Evolutionary conservation across 2,329 filamentous ascomycete genomes (phyloP).

Genomic region (Waltergamsia citrina): DNA sequence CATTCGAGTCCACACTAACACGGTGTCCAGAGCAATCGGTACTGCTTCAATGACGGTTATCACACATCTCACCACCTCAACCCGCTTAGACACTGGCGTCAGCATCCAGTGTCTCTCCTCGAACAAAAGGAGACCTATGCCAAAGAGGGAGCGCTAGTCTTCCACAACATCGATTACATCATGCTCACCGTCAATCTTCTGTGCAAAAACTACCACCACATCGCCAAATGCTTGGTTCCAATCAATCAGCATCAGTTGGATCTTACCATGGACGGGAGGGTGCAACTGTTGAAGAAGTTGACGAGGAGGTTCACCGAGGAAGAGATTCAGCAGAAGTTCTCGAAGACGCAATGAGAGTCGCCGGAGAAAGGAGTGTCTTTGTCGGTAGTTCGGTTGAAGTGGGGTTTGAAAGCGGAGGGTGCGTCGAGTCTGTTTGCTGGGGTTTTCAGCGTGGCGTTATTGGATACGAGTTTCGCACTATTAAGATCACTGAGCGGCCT

Average conservation of each 20-base stretch:
- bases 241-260: constrained; percentile 61
- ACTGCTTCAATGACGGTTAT: constrained; percentile 77
- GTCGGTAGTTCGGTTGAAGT: too few species aligned
- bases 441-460: too few species aligned
- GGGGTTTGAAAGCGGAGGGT: too few species aligned
- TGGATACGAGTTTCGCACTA: too few species aligned
- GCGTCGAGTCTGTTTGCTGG: too few species aligned
- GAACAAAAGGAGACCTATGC: constrained; percentile 59
- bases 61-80: constrained; percentile 77
- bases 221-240: constrained; percentile 64
- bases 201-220: constrained; percentile 59
- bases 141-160: constrained; percentile 60
- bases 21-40: constrained; percentile 58
- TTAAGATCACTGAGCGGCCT: too few species aligned
- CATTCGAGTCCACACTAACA: neutral
- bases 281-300: constrained; percentile 52
- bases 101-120: constrained; percentile 67
- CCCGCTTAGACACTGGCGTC: constrained; percentile 70
- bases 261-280: constrained; percentile 55
- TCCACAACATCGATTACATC: constrained; percentile 73
- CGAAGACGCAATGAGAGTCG: constrained; percentile 1
- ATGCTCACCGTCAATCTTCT: constrained; percentile 63
- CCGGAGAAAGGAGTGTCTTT: too few species aligned
- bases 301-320: constrained; percentile 57
- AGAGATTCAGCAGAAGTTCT: constrained; percentile 52